Base-by-base conservation (phyloP, 1,139 yeast species). In the Protomyces inouyei region DNA sequence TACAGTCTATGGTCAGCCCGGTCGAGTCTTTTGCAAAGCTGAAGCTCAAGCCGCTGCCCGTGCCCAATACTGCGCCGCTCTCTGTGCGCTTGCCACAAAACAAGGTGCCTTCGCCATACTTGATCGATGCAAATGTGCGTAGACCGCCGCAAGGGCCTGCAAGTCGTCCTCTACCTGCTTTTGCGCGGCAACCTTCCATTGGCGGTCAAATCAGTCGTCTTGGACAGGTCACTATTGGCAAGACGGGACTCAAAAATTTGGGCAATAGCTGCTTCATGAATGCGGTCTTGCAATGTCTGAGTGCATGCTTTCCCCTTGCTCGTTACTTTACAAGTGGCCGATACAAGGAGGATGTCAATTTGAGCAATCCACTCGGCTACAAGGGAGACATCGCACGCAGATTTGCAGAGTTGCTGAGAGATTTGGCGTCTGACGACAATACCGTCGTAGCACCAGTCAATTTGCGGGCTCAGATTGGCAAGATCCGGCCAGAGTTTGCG, bases 251-350 rank as follows among this genome's bases (percentile, higher is more conserved):
- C 43, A 81, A 81, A 60, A 93, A 93, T 72, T 79, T 88, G 68
- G 97, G 98, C 0, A 93, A 91, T 72, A 88, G 97, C 0, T 93
- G 98, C 75, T 93, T 93, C 74, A 87, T 93, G 86, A 93, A 93
- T 75, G 88, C 97, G 71, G 82, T 93, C 65, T 76, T 93, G 18
- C 98, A 93, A 75, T 92, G 98, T 73, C 76, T 93, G 45, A 74
- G 82, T 9, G 85, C 85, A 1, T 81, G 85, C 0, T 77, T 79
- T 6, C 78, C 79, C 60, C 71, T 84, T 18, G 75, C 81, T 1
- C 73, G 74, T 25, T 76, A 83, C 61, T 84, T 86, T 69, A 57
- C 61, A 21, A 65, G 59, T 46, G 83, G 84, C 37, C 78, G 86
- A 0, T 92, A 87, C 74, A 82, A 82, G 67, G 82, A 82, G 67